Percentiles rank a stretch among this genome's conserved stretches.
Evolutionary conservation across 306 rosid genomes (phyloP).

Genomic region (Biancaea sappan): DNA sequence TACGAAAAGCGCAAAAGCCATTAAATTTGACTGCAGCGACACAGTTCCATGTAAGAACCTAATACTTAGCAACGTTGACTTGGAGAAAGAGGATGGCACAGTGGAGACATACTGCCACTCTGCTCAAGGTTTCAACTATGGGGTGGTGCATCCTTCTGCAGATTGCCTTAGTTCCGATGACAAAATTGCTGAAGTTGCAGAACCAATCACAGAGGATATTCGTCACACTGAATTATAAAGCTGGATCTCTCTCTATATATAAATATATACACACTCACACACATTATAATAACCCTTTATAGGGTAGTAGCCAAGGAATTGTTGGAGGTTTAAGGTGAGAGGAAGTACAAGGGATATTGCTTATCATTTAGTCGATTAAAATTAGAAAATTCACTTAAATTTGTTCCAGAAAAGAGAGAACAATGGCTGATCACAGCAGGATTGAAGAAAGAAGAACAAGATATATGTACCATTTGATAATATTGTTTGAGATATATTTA

Average conservation of each 20-base stretch:
- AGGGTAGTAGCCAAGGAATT: constrained; percentile 41
- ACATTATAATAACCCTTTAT: constrained; percentile 38
- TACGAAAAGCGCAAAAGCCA: constrained; percentile 80
- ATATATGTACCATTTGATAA: constrained; percentile 15
- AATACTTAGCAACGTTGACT: constrained; percentile 76
- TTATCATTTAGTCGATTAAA: constrained; percentile 6
- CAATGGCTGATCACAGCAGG: neutral
- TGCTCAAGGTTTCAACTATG: constrained; percentile 85
- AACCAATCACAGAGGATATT: constrained; percentile 38
- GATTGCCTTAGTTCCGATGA: constrained; percentile 83
- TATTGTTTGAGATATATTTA: constrained; percentile 32
- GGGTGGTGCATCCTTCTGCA: constrained; percentile 86
- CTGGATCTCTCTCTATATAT: constrained; percentile 20
- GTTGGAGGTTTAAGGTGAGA: constrained; percentile 54
- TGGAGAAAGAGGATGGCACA: constrained; percentile 78
- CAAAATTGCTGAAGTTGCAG: constrained; percentile 38
- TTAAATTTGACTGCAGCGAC: constrained; percentile 91
- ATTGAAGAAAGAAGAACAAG: constrained; percentile 33
- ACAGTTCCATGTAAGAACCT: constrained; percentile 77
- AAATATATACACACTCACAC: neutral
- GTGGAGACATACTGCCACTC: constrained; percentile 93
- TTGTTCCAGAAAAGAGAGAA: constrained; percentile 30
- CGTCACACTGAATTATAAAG: constrained; percentile 74
- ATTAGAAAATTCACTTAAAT: constrained; percentile 25
- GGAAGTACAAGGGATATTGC: constrained; percentile 34